phyloP scores from a whole-genome alignment of 192 early-diverging fungal species.

The Linnemannia schmuckeri region DNA sequence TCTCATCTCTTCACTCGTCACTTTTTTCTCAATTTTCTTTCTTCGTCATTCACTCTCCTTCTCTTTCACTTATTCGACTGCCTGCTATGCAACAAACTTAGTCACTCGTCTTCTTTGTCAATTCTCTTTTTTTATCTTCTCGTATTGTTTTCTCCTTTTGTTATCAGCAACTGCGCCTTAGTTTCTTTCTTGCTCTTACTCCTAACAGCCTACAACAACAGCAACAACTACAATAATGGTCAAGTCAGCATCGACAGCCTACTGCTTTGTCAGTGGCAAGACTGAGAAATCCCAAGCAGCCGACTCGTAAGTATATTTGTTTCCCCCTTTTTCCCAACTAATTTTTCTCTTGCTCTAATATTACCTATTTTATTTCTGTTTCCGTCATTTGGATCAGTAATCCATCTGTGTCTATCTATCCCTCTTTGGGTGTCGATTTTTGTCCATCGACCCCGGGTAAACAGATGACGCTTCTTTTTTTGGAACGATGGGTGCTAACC shows the following conservation, averaged over 20 bases:
- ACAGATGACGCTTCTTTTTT: conserved; percentile 1
- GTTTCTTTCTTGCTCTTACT: neutral
- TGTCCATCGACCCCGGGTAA: conserved; percentile 10
- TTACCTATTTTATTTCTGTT: neutral
- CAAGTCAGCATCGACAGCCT: conserved; percentile 45
- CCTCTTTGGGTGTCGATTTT: conserved; percentile 5
- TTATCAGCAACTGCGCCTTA: neutral
- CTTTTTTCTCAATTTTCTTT: neutral
- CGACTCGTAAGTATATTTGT: conserved; percentile 24
- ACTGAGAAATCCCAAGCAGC: conserved; percentile 26
- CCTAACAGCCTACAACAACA: neutral
- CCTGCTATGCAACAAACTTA: neutral
- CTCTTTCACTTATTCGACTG: neutral
- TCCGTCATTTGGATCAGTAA: neutral
- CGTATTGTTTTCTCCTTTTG: neutral
- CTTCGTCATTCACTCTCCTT: neutral
- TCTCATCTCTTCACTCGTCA: neutral
- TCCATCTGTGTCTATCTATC: neutral
- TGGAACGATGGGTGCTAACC: neutral
- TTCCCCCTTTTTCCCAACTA: neutral
- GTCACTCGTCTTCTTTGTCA: neutral
- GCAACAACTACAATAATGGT: conserved; percentile 27
- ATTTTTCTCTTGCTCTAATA: conserved; percentile 2
- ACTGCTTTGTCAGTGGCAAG: conserved; percentile 55
- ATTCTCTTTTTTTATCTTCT: neutral